Conservation (phyloP, 768 basidiomycete genomes). For the Lactarius hatsudake region DNA sequence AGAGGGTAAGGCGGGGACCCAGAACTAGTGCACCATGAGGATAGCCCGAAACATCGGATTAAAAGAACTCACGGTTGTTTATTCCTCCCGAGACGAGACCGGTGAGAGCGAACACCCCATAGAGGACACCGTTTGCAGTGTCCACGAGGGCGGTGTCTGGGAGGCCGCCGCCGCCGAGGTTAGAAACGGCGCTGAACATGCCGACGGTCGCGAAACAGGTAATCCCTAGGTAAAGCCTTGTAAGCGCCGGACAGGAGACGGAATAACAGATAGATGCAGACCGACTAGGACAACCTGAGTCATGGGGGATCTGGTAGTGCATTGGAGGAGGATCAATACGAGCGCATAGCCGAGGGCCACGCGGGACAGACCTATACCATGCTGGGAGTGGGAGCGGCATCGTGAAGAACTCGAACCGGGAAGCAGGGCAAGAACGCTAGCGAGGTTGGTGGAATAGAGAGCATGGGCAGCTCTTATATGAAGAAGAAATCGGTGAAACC, state of each 20-base stretch:
- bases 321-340: neutral
- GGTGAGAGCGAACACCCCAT: slow-evolving; percentile 43
- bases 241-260: neutral
- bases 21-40: slow-evolving; percentile 34
- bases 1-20: slow-evolving; percentile 48
- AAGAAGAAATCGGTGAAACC: slow-evolving; percentile 1
- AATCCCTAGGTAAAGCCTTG: slow-evolving; percentile 9
- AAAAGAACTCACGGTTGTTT: slow-evolving; percentile 32
- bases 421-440: neutral
- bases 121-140: slow-evolving; percentile 42
- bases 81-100: slow-evolving; percentile 42
- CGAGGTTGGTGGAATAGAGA: neutral
- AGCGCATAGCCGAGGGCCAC: neutral
- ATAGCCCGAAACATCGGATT: slow-evolving; percentile 1
- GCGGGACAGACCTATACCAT: slow-evolving; percentile 24
- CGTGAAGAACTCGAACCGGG: neutral
- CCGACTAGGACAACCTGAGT: slow-evolving; percentile 26
- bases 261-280: neutral
- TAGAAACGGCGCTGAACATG: slow-evolving; percentile 41
- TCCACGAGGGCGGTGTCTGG: slow-evolving; percentile 41
- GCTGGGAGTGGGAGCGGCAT: slow-evolving; percentile 15
- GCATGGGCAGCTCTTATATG: neutral
- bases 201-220: slow-evolving; percentile 38
- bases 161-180: slow-evolving; percentile 41
- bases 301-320: slow-evolving; percentile 21